Conservation (phyloP, 2,329 filamentous ascomycete genomes). For the Colletotrichum acutatum region DNA sequence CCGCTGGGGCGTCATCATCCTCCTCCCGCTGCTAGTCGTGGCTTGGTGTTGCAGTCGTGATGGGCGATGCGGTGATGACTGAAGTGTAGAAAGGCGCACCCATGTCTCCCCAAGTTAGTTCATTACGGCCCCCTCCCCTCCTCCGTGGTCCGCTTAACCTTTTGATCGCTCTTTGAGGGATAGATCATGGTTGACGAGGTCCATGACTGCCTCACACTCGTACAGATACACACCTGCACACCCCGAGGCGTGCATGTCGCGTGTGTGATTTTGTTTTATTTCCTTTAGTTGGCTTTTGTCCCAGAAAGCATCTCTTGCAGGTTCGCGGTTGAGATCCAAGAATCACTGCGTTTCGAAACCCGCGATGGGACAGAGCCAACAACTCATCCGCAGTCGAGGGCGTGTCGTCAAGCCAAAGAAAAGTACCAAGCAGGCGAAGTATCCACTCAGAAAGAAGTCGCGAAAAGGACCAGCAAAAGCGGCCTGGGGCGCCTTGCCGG, state of each 20-base stretch:
- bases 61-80: conserved; percentile 1
- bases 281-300: neutral
- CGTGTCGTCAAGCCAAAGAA: conserved; percentile 6
- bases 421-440: conserved; percentile 2
- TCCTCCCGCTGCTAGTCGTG: neutral
- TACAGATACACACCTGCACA: neutral
- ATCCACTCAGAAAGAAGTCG: neutral
- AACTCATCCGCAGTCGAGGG: conserved; percentile 1
- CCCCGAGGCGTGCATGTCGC: neutral
- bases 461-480: conserved; percentile 15
- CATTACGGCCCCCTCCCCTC: neutral
- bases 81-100: conserved; percentile 9
- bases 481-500: conserved; percentile 18
- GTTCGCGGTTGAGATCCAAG: neutral
- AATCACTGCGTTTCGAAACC: neutral
- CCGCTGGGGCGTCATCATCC: neutral
- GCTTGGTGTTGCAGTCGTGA: neutral
- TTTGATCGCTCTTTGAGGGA: neutral
- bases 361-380: conserved; percentile 3
- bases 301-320: neutral
- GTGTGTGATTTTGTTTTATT: neutral
- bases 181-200: neutral
- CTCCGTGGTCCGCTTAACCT: conserved; percentile 2
- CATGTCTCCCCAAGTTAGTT: neutral
- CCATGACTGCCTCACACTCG: neutral